Base-by-base conservation (phyloP, 129 eudicot genomes). In the Erigeron canadensis region DNA sequence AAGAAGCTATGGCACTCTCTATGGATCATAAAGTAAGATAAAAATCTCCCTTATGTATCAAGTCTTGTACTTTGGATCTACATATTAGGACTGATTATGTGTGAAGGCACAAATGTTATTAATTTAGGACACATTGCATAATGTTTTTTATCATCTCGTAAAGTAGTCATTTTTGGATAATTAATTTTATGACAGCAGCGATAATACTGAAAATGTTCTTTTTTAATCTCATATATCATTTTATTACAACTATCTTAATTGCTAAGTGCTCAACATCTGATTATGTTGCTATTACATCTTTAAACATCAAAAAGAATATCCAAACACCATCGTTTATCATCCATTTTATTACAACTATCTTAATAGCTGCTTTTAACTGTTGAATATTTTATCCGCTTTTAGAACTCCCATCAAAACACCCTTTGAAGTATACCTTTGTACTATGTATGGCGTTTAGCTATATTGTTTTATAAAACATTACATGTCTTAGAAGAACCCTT, bases 21-120 rank as follows among this genome's bases (percentile, higher is more conserved):
- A 75, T 80, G 63, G 91, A 86, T 75, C 91, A 86, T 77, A 83
- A 83, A 72, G 91, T 86, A 74, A 81, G 85, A 70, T 62, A 74
- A 23, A 41, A 43, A 12, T 23, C 18, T 42, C 21, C 19, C 51
- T 55, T 18, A 40, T 51, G 63, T 21, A 11, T 44, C 73, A 53
- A 41, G 41, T 38, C 51, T 53, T 28, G 34, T 1, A 28, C 34
- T 28, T 28, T 28, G 34, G 34, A 47, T 47, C 3, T 11, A 47
- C 54, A 12, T 13, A 1, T 28, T 28, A 3, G 34, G 34, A 28
- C 34, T 28, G 34, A 28, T 3, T 28, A 28, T 28, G 34, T 3
- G 1, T 28, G 34, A 28, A 28, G 34, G 34, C 34, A 28, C 34
- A 28, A 28, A 28, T 28, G 3, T 28, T 28, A 1, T 28, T 28